phyloP scores from a whole-genome alignment of 2,329 filamentous ascomycete species.

The Talaromyces rugulosus region DNA sequence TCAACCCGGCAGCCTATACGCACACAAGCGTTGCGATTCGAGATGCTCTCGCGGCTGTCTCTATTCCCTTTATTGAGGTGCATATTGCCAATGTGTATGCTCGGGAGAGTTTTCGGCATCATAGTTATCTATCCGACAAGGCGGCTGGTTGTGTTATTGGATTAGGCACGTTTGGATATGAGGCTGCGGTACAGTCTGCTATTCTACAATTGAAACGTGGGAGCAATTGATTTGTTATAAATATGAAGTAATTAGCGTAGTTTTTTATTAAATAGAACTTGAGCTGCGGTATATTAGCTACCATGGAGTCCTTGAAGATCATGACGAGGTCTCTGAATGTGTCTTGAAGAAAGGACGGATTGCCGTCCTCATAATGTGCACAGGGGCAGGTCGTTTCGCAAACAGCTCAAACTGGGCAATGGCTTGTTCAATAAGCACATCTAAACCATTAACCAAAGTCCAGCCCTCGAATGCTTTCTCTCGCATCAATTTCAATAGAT shows the following conservation, averaged over 20 bases:
- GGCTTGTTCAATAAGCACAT: slow-evolving; percentile 36
- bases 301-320: not conserved
- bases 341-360: not conserved
- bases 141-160: slow-evolving; percentile 70
- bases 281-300: too few relatives aligned
- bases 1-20: slow-evolving; percentile 70
- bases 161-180: slow-evolving; percentile 59
- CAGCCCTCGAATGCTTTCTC: slow-evolving; percentile 31
- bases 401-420: slow-evolving; percentile 39
- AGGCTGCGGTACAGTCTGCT: slow-evolving; percentile 51
- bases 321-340: not conserved
- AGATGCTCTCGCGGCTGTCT: slow-evolving; percentile 62
- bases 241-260: too few relatives aligned
- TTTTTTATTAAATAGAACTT: not conserved
- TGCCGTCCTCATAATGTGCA: slow-evolving; percentile 12
- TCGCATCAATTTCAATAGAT: slow-evolving; percentile 19
- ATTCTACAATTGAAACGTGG: not conserved
- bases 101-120: slow-evolving; percentile 63
- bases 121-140: slow-evolving; percentile 72
- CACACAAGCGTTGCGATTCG: slow-evolving; percentile 67
- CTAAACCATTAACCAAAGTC: slow-evolving; percentile 34
- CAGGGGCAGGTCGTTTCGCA: slow-evolving; percentile 33
- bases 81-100: slow-evolving; percentile 69
- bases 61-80: slow-evolving; percentile 66
- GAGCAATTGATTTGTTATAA: too few relatives aligned